Evolutionary conservation across 805 yeast species (phyloP), one percentile per base, ranked within the genome.

Genomic region (Phaffomyces thermotolerans): DNA sequence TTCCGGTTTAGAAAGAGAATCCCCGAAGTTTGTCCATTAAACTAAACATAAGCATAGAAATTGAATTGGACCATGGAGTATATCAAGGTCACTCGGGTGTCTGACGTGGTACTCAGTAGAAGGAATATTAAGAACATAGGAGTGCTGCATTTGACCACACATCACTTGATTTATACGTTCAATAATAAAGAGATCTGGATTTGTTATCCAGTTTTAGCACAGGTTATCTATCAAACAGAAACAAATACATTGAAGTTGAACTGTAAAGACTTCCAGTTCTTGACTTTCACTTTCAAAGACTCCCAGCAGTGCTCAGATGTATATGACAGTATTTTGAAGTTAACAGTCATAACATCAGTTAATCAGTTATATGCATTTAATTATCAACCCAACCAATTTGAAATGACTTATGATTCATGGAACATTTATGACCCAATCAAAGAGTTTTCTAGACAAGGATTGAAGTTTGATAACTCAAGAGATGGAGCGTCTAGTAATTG

Each of bases 181-280:
- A 39, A 37, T 20, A 49, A 48, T 30, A 68, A 79, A 45, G 98
- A 93, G 60, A 76, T 87, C 27, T 93, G 98, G 99, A 73, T 88
- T 27, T 84, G 95, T 46, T 91, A 88, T 62, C 96, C 97, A 1
- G 76, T 89, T 49, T 79, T 90, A 38, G 78, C 83, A 1, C 75
- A 56, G 43, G 64, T 61, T 43, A 30, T 66, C 15, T 61, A 65
- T 55, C 42, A 58, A 8, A 57, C 50, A 15, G 50, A 53, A 15
- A 41, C 64, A 9, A 76, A 82, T 6, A 78, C 78, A 46, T 65
- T 91, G 37, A 75, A 95, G 38, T 57, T 91, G 10, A 75, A 79
- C 34, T 86, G 96, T 57, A 79, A 88, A 50, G 98, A 91, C 62
- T 91, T 86, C 63, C 82, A 90, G 17, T 84, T 76, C 55, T 68